Conservation (phyloP, 1,139 yeast genomes). For the Suhomyces bribrorum region DNA sequence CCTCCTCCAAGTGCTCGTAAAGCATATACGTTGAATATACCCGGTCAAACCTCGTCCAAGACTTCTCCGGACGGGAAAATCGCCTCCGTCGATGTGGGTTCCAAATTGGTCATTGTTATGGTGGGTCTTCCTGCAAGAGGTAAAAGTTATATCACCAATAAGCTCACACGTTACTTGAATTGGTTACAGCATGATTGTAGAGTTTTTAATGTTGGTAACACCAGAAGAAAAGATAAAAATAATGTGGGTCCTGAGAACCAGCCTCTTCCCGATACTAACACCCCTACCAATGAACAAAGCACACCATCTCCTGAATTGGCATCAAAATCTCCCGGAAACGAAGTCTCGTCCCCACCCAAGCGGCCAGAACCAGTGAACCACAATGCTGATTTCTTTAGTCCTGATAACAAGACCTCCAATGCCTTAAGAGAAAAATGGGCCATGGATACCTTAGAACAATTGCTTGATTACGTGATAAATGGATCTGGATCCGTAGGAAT, state of each 20-base stretch:
- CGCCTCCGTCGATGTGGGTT: conserved; percentile 70
- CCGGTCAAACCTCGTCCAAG: conserved; percentile 86
- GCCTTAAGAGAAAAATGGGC: conserved; percentile 92
- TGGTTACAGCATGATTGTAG: conserved; percentile 91
- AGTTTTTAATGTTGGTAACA: conserved; percentile 92
- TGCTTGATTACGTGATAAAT: conserved; percentile 74
- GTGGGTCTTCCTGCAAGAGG: conserved; percentile 95
- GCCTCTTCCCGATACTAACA: conserved; percentile 66
- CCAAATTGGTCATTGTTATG: conserved; percentile 89
- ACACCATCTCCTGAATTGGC: conserved; percentile 12
- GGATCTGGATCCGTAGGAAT: conserved; percentile 93
- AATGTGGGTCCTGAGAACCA: conserved; percentile 69
- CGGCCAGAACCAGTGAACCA: conserved; percentile 35
- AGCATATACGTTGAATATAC: conserved; percentile 86
- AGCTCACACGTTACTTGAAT: conserved; percentile 80
- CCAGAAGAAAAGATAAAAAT: conserved; percentile 73
- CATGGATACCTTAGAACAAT: conserved; percentile 83
- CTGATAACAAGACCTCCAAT: conserved; percentile 67
- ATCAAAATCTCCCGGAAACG: conserved; percentile 16
- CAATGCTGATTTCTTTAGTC: conserved; percentile 83
- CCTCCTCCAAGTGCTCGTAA: conserved; percentile 44
- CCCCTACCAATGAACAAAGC: conserved; percentile 34
- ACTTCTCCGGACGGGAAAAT: conserved; percentile 82
- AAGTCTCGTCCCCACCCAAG: conserved; percentile 16
- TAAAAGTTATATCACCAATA: conserved; percentile 88